These are phyloP conservation scores for Petrea volubilis DNA, from an alignment of 257 asterid species.

Conservation along the genomic window DNA sequence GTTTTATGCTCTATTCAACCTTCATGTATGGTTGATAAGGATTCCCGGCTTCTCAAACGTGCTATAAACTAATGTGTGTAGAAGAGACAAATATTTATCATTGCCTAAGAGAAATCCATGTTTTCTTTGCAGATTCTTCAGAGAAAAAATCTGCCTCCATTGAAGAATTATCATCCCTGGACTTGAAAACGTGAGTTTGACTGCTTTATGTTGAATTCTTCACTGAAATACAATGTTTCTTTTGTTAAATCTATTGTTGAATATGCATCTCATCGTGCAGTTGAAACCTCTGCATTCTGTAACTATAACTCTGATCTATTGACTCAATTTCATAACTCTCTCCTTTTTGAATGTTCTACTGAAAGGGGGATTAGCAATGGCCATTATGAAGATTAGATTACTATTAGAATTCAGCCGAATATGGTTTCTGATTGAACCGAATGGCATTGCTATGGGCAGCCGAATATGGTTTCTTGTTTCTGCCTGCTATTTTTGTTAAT, in stretches of 20 bases:
- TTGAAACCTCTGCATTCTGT: background rate
- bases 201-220: slow-evolving; percentile 13
- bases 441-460: too few species aligned
- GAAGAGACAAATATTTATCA: background rate
- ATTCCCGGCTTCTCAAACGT: background rate
- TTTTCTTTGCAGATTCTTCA: slow-evolving; percentile 57
- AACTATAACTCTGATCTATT: background rate
- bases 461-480: too few species aligned
- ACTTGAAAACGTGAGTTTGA: slow-evolving; percentile 60
- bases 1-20: background rate
- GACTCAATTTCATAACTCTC: slow-evolving; percentile 13
- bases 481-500: too few species aligned
- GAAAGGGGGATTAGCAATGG: background rate
- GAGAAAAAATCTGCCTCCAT: slow-evolving; percentile 58
- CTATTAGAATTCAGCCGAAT: background rate
- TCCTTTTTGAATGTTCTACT: slow-evolving; percentile 4
- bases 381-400: background rate
- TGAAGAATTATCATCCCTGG: slow-evolving; percentile 79
- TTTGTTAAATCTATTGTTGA: slow-evolving; percentile 11
- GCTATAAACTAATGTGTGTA: background rate
- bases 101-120: slow-evolving; percentile 8
- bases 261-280: background rate
- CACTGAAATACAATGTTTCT: background rate
- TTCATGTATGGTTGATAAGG: background rate
- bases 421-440: slow-evolving; percentile 19